Base-by-base conservation (phyloP, 305 asterid species). In the Fraxinus angustifolia region DNA sequence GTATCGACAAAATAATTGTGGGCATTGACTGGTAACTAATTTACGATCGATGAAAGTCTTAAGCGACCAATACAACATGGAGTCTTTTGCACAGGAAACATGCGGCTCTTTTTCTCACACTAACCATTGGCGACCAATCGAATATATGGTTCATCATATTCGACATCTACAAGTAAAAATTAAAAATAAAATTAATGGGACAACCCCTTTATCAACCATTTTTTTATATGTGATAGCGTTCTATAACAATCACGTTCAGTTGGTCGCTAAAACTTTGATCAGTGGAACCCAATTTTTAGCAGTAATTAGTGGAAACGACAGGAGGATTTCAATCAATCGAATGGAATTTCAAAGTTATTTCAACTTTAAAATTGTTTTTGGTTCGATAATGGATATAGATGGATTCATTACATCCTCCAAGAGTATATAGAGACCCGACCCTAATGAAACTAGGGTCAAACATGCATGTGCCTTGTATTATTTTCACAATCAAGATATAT, bases 391-490 rank as follows among this genome's bases (percentile, higher is more conserved):
- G n/a, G 73, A 67, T 38, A 30, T 67, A 4, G 73, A 26, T 67
- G 38, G 14, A 30, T 30, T 67, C 73, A 75, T 75, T 23, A 42
- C 60, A 23, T 75, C 67, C 79, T 30, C 67, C 26, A 26, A 75
- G 26, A 75, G 73, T 11, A 3, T 75, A 75, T 75, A 45, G 78
- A 53, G 38, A 45, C 65, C 56, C 65, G 17, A 11, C 79, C 86
- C 90, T 85, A 87, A 87, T 82, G 36, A 81, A 83, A 81, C 78
- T 89, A 89, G 87, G 90, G 92, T 89, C 91, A 89, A 89, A 86
- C 71, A 81, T 85, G 87, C 92, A 89, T 89, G 92, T 88, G 92
- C 90, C 86, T 67, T 74, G 35, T 77, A 82, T 83, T 80, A 86
- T 81, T 82, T 79, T 42, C 78, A 85, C 86, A 83, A 79, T 83